phyloP scores from a whole-genome alignment of 805 yeast species.

The Candida sanyiensis region DNA sequence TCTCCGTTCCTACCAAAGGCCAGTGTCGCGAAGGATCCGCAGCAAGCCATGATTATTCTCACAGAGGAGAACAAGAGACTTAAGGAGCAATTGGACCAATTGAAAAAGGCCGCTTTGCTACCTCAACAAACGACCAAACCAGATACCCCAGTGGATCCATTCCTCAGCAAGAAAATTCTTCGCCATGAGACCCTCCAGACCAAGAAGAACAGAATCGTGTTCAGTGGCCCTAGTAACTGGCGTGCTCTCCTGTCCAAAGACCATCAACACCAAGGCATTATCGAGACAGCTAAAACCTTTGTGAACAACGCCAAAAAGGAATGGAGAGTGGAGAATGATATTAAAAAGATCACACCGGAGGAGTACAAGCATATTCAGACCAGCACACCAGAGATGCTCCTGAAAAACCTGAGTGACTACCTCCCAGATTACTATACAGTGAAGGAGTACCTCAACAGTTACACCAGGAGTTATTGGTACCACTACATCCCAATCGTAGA shows the following conservation, averaged over 20 bases:
- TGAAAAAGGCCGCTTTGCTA: constrained; percentile 3
- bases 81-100: constrained; percentile 13
- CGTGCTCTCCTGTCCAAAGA: constrained; percentile 13
- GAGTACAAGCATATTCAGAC: constrained; percentile 12
- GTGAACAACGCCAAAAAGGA: constrained; percentile 18
- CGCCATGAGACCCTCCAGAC: constrained; percentile 9
- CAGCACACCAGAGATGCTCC: constrained; percentile 10
- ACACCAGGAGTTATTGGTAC: constrained; percentile 16
- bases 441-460: constrained; percentile 13
- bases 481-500: constrained; percentile 18
- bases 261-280: constrained; percentile 5
- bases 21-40: constrained; percentile 13
- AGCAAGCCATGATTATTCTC: constrained; percentile 13
- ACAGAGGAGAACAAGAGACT: constrained; percentile 17
- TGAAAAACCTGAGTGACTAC: constrained; percentile 13
- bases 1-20: constrained; percentile 27
- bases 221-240: constrained; percentile 22
- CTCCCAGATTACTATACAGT: constrained; percentile 19
- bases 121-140: not conserved
- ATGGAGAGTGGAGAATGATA: constrained; percentile 18
- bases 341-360: constrained; percentile 8
- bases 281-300: constrained; percentile 12
- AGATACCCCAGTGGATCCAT: not conserved
- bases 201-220: constrained; percentile 12
- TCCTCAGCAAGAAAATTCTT: constrained; percentile 4